These are phyloP conservation scores for Gaertneriomyces semiglobifer DNA, from an alignment of 192 early-diverging fungal species.

Conservation along the genomic window DNA sequence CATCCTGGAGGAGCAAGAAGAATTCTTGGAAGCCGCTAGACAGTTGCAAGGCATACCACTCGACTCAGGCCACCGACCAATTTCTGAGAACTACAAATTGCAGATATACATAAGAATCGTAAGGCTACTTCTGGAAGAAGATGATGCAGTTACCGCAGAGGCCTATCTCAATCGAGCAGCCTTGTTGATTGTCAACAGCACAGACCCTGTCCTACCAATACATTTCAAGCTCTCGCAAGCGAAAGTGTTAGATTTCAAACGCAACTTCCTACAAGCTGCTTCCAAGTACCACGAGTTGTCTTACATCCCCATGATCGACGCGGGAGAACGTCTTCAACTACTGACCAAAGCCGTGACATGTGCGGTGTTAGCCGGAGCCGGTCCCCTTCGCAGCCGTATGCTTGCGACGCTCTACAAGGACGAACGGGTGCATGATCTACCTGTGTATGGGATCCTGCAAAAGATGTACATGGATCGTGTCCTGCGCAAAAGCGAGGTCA, in stretches of 20 bases:
- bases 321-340: slow-evolving; percentile 53
- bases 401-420: slow-evolving; percentile 90
- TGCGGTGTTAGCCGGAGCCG: slow-evolving; percentile 85
- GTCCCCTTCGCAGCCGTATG: slow-evolving; percentile 80
- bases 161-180: slow-evolving; percentile 82
- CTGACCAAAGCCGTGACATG: slow-evolving; percentile 75
- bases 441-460: slow-evolving; percentile 69
- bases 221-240: slow-evolving; percentile 82
- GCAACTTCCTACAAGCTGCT: slow-evolving; percentile 80
- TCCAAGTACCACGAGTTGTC: slow-evolving; percentile 80
- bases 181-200: slow-evolving; percentile 52
- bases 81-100: slow-evolving; percentile 66
- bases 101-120: slow-evolving; percentile 81
- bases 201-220: slow-evolving; percentile 47
- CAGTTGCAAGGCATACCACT: slow-evolving; percentile 84
- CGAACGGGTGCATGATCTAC: slow-evolving; percentile 77
- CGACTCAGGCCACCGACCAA: slow-evolving; percentile 77
- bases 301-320: slow-evolving; percentile 62
- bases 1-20: slow-evolving; percentile 67
- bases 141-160: slow-evolving; percentile 76
- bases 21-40: slow-evolving; percentile 82
- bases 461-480: slow-evolving; percentile 94
- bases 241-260: slow-evolving; percentile 77
- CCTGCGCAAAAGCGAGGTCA: slow-evolving; percentile 72
- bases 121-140: slow-evolving; percentile 79